Evolutionary conservation across 768 basidiomycete genomes (phyloP).

Genomic region (Rossbeevera mucosa): DNA sequence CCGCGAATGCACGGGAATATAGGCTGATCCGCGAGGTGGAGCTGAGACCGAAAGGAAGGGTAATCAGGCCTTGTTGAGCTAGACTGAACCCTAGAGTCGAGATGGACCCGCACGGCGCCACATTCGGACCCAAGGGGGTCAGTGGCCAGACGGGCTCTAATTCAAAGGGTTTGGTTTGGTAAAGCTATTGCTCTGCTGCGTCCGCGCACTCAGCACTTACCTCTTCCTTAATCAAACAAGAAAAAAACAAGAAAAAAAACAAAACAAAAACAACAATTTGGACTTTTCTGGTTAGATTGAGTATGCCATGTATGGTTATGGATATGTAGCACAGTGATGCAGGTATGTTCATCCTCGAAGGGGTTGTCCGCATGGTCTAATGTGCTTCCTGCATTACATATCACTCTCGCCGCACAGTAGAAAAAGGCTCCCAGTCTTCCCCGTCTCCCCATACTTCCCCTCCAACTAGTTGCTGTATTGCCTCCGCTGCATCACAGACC

Average conservation of each 20-base stretch:
- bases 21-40: slow-evolving; percentile 9
- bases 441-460: slow-evolving; percentile 1
- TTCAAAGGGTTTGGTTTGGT: slow-evolving; percentile 26
- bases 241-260: not conserved
- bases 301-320: slow-evolving; percentile 22
- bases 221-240: slow-evolving; percentile 18
- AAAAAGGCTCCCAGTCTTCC: slow-evolving; percentile 19
- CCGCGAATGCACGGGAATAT: not conserved
- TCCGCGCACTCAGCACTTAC: slow-evolving; percentile 10
- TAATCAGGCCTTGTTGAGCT: not conserved
- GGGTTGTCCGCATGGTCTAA: slow-evolving; percentile 20
- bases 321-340: slow-evolving; percentile 6
- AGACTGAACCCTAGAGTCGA: slow-evolving; percentile 7
- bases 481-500: not conserved
- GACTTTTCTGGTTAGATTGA: slow-evolving; percentile 34
- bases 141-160: slow-evolving; percentile 3
- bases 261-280: slow-evolving; percentile 22
- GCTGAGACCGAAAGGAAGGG: not conserved
- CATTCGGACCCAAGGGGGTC: not conserved
- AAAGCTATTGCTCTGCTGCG: slow-evolving; percentile 12
- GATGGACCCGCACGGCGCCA: slow-evolving; percentile 6
- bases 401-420: slow-evolving; percentile 10
- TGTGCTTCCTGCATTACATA: slow-evolving; percentile 12
- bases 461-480: not conserved
- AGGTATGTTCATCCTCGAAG: slow-evolving; percentile 16